phyloP scores from a whole-genome alignment of 805 yeast genomes.

The Metschnikowia cubensis region DNA sequence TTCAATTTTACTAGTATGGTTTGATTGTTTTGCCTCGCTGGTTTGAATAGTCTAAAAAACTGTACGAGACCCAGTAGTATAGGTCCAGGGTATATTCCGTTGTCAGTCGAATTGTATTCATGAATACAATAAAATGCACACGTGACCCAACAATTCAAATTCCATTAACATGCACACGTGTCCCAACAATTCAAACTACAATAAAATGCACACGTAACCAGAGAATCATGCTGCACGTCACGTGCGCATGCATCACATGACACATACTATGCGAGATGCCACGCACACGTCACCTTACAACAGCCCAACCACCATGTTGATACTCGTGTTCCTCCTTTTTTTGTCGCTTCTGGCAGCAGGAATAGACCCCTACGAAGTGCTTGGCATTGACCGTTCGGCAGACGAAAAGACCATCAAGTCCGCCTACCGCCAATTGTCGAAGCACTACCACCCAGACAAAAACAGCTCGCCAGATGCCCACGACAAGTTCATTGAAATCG shows the following conservation, averaged over 20 bases:
- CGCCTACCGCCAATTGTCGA: constrained; percentile 77
- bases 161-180: too few relatives aligned
- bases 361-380: constrained; percentile 52
- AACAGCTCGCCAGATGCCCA: constrained; percentile 82
- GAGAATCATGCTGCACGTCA: not conserved
- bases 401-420: constrained; percentile 77
- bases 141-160: not conserved
- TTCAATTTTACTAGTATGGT: too few relatives aligned
- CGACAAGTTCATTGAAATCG: constrained; percentile 81
- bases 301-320: not conserved
- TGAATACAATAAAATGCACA: not conserved
- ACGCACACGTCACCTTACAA: not conserved
- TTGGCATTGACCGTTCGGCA: constrained; percentile 69
- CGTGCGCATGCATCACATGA: not conserved
- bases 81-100: too few relatives aligned
- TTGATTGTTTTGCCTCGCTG: too few relatives aligned
- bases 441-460: constrained; percentile 93
- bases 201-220: too few relatives aligned
- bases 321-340: constrained; percentile 4
- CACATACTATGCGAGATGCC: not conserved
- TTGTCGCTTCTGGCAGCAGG: constrained; percentile 15
- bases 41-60: too few relatives aligned
- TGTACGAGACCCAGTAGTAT: too few relatives aligned
- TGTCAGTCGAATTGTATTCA: too few relatives aligned
- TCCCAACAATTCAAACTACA: too few relatives aligned